A percentile compares a stretch with the other conserved stretches of the same genome.
Evolutionary conservation across 768 basidiomycete species (phyloP).

Genomic region (Russula vinacea): DNA sequence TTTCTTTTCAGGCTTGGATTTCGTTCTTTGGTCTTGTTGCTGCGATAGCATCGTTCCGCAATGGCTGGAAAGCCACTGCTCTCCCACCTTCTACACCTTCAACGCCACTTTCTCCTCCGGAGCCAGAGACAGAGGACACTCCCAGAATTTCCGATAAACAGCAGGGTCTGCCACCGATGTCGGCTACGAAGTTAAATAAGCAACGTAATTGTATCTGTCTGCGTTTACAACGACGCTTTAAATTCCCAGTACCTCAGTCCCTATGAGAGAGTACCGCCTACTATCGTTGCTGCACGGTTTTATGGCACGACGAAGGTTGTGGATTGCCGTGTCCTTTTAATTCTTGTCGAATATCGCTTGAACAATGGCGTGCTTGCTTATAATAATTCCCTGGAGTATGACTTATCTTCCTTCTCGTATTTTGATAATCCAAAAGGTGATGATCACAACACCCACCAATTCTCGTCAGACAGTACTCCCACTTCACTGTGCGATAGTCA

Average conservation of each 20-base stretch:
- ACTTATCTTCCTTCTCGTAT: background rate
- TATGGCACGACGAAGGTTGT: background rate
- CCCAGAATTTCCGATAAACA: background rate
- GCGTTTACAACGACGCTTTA: background rate
- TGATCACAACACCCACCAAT: background rate
- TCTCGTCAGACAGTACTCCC: no score
- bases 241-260: background rate
- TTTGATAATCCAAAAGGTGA: background rate
- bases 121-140: background rate
- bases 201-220: background rate
- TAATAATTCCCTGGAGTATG: background rate
- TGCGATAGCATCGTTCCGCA: constrained; percentile 27
- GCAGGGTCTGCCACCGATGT: background rate
- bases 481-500: background rate
- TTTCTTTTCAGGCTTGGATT: constrained; percentile 15
- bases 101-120: background rate
- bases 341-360: background rate
- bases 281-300: background rate
- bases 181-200: background rate
- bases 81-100: background rate
- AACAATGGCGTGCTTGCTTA: background rate
- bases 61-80: constrained; percentile 27
- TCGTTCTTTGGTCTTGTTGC: constrained; percentile 24
- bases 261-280: background rate
- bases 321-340: background rate